These are phyloP conservation scores for Poa pratensis DNA, from an alignment of 176 grass and related monocot species.

Conservation along the genomic window DNA sequence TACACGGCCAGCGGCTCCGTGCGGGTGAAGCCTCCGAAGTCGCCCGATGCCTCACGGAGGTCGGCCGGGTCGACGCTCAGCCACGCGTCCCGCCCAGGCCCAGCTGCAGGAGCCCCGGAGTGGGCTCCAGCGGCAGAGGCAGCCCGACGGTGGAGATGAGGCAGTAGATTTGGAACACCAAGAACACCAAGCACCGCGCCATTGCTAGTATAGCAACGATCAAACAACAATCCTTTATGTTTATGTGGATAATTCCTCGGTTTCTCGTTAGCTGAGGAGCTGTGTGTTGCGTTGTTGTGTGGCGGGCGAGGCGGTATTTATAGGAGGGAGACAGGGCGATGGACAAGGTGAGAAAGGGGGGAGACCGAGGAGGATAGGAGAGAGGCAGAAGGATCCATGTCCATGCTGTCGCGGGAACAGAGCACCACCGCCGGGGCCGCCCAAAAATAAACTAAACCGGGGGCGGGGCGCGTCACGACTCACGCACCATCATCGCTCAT, in stretches of 20 bases:
- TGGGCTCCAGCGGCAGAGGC: slow-evolving; percentile 44
- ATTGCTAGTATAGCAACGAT: slow-evolving; percentile 35
- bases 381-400: neutral
- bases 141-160: slow-evolving; percentile 75
- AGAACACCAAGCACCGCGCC: slow-evolving; percentile 44
- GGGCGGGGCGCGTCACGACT: slow-evolving; percentile 34
- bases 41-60: slow-evolving; percentile 50
- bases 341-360: neutral
- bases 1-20: slow-evolving; percentile 61
- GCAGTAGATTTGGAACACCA: slow-evolving; percentile 62
- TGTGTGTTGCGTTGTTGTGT: neutral
- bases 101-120: slow-evolving; percentile 50
- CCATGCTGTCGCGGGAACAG: slow-evolving; percentile 10
- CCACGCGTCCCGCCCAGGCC: neutral
- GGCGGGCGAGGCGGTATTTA: slow-evolving; percentile 43
- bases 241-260: no score
- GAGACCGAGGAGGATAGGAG: slow-evolving; percentile 53
- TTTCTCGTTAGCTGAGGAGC: neutral
- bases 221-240: no score
- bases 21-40: slow-evolving; percentile 63
- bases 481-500: neutral
- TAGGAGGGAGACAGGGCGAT: slow-evolving; percentile 12
- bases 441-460: slow-evolving; percentile 31
- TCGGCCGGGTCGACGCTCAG: slow-evolving; percentile 65
- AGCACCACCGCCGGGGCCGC: neutral